Base-by-base conservation (phyloP, 371 early-diverging fungal species). In the Smittium mucronatum region DNA sequence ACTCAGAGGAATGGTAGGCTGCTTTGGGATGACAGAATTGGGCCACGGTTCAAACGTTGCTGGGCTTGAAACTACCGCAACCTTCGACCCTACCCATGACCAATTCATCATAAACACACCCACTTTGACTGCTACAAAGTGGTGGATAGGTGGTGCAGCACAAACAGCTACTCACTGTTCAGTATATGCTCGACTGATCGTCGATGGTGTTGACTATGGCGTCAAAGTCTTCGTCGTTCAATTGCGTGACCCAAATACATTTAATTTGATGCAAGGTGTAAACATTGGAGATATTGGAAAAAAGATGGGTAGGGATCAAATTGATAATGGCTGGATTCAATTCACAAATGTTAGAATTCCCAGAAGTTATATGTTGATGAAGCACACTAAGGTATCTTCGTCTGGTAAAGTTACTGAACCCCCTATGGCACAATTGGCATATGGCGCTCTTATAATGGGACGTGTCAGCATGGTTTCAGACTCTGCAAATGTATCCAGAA, bases 61-160 rank as follows among this genome's bases (percentile, higher is more conserved):
- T 34, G 93, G 93, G 5, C 81, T 96, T 2, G 95, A 94, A 75
- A 96, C 97, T 16, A 92, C 91, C 2, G 95, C 96, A 26, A 95
- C 93, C 16, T 92, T 88, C 77, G 90, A 91, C 73, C 87, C 86
- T 70, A 84, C 83, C 29, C 75, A 90, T 0, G 91, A 93, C 73
- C 88, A 92, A 76, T 95, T 90, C 71, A 78, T 92, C 70, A 89
- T 96, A 69, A 93, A 95, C 77, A 91, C 95, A 2, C 94, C 94
- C 25, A 85, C 89, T 2, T 72, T 94, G 35, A 92, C 94, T 17
- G 88, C 95, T 33, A 92, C 95, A 70, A 95, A 92, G 82, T 95
- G 94, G 95, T 96, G 97, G 97, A 93, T 95, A 73, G 97, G 97
- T 70, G 95, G 95, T 69, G 89, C 91, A 26, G 91, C 83, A 1